phyloP scores from a whole-genome alignment of 805 yeast species.

The Cyberlindnera xylosilytica region DNA sequence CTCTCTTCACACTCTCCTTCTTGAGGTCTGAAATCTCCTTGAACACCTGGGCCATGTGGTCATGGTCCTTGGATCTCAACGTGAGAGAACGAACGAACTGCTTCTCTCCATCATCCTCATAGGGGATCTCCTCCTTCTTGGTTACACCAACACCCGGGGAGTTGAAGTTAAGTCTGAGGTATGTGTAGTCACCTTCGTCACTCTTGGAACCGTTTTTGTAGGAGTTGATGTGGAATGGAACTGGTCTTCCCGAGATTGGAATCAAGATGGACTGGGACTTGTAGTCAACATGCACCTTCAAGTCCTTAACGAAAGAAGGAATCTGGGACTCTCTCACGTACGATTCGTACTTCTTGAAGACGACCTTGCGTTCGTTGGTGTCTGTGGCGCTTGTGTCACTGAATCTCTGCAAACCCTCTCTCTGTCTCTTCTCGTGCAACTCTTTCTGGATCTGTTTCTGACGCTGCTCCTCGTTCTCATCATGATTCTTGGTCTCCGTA shows the following conservation, averaged over 20 bases:
- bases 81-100: conserved; percentile 86
- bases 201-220: conserved; percentile 92
- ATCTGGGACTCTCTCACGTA: conserved; percentile 91
- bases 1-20: conserved; percentile 86
- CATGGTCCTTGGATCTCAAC: conserved; percentile 84
- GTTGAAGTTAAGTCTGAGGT: conserved; percentile 84
- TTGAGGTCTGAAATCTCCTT: conserved; percentile 89
- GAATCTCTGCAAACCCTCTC: conserved; percentile 80
- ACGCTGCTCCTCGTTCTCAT: conserved; percentile 74
- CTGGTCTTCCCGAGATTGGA: conserved; percentile 94
- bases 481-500: conserved; percentile 68
- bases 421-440: conserved; percentile 79
- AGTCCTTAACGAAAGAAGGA: conserved; percentile 77
- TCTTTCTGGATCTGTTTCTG: conserved; percentile 80
- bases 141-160: conserved; percentile 87
- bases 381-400: conserved; percentile 75
- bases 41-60: conserved; percentile 85
- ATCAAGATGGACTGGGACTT: conserved; percentile 84
- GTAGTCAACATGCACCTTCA: conserved; percentile 82
- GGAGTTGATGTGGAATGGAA: conserved; percentile 93
- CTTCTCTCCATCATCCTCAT: conserved; percentile 83
- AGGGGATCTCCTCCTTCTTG: conserved; percentile 79
- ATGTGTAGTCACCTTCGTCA: conserved; percentile 95
- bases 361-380: conserved; percentile 55
- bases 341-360: conserved; percentile 92